Base-by-base conservation (phyloP, 2,329 filamentous ascomycete genomes). In the Aspergillus quadricinctus region DNA sequence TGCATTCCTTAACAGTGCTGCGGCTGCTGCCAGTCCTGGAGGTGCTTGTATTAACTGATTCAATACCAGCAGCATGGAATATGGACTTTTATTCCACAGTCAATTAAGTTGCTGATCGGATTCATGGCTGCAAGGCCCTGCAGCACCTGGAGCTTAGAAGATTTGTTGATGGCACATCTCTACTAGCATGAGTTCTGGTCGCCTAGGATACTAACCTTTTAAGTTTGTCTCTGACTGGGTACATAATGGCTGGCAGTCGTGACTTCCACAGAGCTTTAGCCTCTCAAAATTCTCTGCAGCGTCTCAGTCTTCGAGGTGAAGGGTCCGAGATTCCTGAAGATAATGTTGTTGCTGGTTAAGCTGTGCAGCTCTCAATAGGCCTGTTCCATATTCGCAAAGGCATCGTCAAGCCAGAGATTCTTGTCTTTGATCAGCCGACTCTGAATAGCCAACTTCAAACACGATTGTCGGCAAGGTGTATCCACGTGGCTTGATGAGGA, bases 11-110 rank as follows among this genome's bases (percentile, higher is more conserved):
- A 35, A 41, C 31, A 28, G 51, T 57, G 37, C 57, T 58, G 8
- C 64, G n/a, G n/a, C n/a, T n/a, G n/a, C n/a, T n/a, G n/a, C n/a
- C 62, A n/a, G 70, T 74, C 4, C 66, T 86, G 19, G 76, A 79
- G 58, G 75, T 70, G 4, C 68, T 87, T 2, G 71, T 77, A 4
- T 70, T 87, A 11, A 75, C 77, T 41, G 80, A 81, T 56, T 70
- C 72, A 3, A 69, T 73, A 29, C 74, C 76, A 14, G 63, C 67
- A 1, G 69, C 77, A 23, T 76, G 80, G 55, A 70, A 84, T 2
- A 80, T 83, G 58, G 72, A 72, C 23, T 79, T 77, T 7, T 76
- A 83, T 53, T 77, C 83, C 52, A 75, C 78, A 7, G 81, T 81
- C 56, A 65, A 78, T 0, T 78, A 80, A 56, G 75, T 82, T 28